phyloP scores from a whole-genome alignment of 2,329 filamentous ascomycete genomes.

The Phoma sp. region DNA sequence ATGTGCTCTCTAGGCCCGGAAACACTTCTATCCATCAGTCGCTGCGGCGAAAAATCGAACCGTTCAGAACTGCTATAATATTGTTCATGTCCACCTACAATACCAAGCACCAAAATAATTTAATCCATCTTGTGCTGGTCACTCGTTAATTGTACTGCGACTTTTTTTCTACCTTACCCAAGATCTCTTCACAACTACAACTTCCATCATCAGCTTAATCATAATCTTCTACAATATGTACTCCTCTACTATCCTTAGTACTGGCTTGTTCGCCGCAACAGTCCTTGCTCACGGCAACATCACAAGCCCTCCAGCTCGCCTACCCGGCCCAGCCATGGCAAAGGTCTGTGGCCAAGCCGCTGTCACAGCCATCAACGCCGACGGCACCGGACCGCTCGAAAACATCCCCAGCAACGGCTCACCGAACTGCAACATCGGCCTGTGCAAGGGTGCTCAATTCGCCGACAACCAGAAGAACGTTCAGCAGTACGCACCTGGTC shows the following conservation, averaged over 20 bases:
- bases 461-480: conserved; percentile 62
- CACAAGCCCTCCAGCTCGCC: conserved; percentile 56
- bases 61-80: conserved; percentile 5
- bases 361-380: conserved; percentile 57
- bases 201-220: background rate
- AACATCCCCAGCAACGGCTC: conserved; percentile 57
- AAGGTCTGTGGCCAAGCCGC: conserved; percentile 61
- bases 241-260: conserved; percentile 2
- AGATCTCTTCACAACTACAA: background rate
- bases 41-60: background rate
- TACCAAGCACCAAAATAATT: conserved; percentile 4
- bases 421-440: conserved; percentile 57
- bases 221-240: conserved; percentile 7
- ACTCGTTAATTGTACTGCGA: conserved; percentile 5
- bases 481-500: conserved; percentile 55
- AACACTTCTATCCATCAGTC: conserved; percentile 4
- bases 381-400: conserved; percentile 52
- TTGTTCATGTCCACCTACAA: background rate
- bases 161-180: background rate
- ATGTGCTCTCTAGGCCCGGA: conserved; percentile 2
- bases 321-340: conserved; percentile 58
- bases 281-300: conserved; percentile 60
- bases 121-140: conserved; percentile 18
- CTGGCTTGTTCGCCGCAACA: conserved; percentile 13
- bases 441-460: conserved; percentile 65